Conservation (phyloP, 2,329 filamentous ascomycete genomes). For the Aspergillus eucalypticola region DNA sequence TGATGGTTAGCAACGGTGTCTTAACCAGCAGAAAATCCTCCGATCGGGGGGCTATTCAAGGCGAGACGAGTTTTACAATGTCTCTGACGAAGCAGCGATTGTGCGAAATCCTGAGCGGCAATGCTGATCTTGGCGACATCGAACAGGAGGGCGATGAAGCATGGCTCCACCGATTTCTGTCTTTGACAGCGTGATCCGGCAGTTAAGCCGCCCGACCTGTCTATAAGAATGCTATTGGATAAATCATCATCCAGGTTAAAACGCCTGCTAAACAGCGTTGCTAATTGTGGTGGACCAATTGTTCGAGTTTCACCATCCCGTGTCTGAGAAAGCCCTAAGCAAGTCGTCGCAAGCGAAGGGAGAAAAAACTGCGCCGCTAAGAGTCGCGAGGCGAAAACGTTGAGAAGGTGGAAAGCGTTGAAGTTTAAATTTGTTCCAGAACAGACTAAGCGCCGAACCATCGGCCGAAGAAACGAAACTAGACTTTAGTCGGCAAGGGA, state of each 20-base stretch:
- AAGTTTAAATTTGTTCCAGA: constrained; percentile 4
- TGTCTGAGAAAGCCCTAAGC: neutral
- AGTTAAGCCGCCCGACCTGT: neutral
- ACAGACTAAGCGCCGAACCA: neutral
- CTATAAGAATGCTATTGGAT: neutral
- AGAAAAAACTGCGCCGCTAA: neutral
- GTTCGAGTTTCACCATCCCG: neutral
- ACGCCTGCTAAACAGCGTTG: neutral
- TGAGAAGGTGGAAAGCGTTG: constrained; percentile 6
- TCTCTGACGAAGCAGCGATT: neutral
- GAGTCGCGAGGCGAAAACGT: constrained; percentile 1
- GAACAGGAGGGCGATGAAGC: neutral
- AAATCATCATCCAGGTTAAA: neutral
- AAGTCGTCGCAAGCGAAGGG: neutral
- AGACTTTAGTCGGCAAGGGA: neutral
- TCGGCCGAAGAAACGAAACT: neutral
- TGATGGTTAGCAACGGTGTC: constrained; percentile 26
- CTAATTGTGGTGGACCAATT: neutral
- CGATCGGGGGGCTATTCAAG: neutral
- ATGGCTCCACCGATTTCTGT: neutral
- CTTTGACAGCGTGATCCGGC: neutral
- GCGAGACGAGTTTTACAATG: neutral
- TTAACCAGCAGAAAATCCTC: constrained; percentile 13
- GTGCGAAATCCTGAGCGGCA: neutral
- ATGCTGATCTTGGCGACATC: neutral